phyloP scores from a whole-genome alignment of 2,329 filamentous ascomycete species.

The Hypocreales sp. region DNA sequence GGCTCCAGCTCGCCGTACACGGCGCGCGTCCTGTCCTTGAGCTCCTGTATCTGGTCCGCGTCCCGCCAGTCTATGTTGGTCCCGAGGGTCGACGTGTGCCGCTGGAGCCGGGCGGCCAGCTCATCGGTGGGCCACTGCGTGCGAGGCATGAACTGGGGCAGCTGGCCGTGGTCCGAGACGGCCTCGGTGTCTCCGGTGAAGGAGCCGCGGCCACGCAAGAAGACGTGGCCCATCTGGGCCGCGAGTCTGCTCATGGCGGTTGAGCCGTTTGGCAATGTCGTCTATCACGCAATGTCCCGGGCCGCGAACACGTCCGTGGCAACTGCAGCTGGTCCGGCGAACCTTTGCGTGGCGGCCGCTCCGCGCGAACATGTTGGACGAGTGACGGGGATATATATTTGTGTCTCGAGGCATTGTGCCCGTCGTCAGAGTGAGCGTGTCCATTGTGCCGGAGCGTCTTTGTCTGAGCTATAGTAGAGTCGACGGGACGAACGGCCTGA shows the following conservation, averaged over 20 bases:
- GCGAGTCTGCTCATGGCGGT: not conserved
- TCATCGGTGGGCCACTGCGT: constrained; percentile 3
- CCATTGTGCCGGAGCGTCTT: too few species aligned
- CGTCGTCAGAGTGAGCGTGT: too few species aligned
- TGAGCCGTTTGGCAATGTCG: too few species aligned
- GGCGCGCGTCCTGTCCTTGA: not conserved
- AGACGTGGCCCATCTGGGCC: not conserved
- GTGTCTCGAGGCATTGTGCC: too few species aligned
- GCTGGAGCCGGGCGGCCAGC: not conserved
- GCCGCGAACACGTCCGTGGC: too few species aligned
- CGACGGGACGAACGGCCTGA: too few species aligned
- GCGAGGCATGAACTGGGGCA: constrained; percentile 7
- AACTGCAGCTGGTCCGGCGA: too few species aligned
- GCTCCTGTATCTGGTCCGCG: not conserved
- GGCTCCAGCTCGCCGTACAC: constrained; percentile 4
- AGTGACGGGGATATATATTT: too few species aligned
- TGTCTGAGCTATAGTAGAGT: too few species aligned
- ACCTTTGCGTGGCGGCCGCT: too few species aligned
- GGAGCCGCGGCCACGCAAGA: not conserved
- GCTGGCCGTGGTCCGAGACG: constrained; percentile 4
- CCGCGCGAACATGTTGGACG: too few species aligned
- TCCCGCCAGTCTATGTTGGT: constrained; percentile 1
- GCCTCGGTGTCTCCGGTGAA: constrained; percentile 1
- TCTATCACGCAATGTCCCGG: too few species aligned
- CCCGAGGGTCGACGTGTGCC: not conserved